Evolutionary conservation across 805 yeast species (phyloP).

Genomic region (Yamadazyma sp.): DNA sequence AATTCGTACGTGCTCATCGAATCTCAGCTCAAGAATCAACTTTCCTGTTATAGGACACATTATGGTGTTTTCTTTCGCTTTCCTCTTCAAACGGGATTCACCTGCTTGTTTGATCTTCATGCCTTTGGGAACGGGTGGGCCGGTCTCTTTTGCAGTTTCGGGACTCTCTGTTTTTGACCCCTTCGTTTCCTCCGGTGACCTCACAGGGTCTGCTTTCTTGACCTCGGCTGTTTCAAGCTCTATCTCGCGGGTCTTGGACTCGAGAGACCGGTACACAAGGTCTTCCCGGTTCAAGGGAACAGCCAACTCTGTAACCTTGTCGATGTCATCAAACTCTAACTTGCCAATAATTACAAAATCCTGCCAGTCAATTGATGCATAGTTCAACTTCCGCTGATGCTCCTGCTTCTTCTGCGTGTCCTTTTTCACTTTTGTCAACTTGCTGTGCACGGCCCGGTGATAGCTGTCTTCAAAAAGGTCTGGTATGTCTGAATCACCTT

Average conservation of each 20-base stretch:
- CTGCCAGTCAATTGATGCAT: conserved; percentile 85
- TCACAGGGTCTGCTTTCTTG: conserved; percentile 4
- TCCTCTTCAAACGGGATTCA: conserved; percentile 52
- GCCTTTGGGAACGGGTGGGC: conserved; percentile 36
- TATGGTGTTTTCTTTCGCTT: conserved; percentile 37
- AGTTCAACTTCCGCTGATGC: conserved; percentile 48
- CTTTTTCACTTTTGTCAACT: conserved; percentile 31
- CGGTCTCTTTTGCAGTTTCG: background rate
- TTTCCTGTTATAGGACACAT: conserved; percentile 80
- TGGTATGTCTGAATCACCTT: conserved; percentile 18
- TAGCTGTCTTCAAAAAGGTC: conserved; percentile 48
- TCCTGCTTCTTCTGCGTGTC: conserved; percentile 29
- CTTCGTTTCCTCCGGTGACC: background rate
- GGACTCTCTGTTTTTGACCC: background rate
- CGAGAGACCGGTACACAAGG: conserved; percentile 60
- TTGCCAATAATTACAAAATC: conserved; percentile 73
- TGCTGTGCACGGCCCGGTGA: conserved; percentile 55
- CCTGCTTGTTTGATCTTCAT: conserved; percentile 74
- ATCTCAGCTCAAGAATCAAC: conserved; percentile 65
- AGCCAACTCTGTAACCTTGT: conserved; percentile 54
- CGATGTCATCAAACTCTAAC: conserved; percentile 62
- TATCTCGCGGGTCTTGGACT: conserved; percentile 43
- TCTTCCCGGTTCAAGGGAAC: conserved; percentile 58
- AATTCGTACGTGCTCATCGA: conserved; percentile 68
- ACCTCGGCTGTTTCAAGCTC: conserved; percentile 11